Conservation (phyloP, 306 rosid species). For the Castanospermum australe region DNA sequence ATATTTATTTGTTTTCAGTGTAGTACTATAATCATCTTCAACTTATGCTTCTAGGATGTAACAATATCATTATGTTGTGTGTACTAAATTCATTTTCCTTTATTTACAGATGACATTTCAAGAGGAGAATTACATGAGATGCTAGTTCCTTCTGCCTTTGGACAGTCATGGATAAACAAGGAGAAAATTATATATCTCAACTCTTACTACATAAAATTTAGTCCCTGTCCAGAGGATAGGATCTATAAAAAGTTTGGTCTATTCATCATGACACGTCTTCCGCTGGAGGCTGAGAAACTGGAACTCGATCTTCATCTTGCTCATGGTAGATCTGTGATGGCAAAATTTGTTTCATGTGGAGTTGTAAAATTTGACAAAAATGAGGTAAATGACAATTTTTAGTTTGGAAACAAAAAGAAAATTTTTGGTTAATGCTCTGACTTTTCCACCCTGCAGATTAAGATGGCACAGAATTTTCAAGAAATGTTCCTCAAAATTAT, state of each 20-base stretch:
- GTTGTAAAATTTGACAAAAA: conserved; percentile 56
- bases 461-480: conserved; percentile 80
- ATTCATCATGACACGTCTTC: conserved; percentile 65
- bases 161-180: conserved; percentile 49
- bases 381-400: conserved; percentile 53
- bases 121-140: conserved; percentile 78
- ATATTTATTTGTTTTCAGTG: not conserved
- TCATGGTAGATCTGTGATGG: conserved; percentile 78
- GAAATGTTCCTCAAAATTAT: conserved; percentile 88
- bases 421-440: conserved; percentile 10
- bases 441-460: conserved; percentile 53
- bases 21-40: not conserved
- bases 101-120: conserved; percentile 49
- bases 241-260: conserved; percentile 74
- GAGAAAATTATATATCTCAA: conserved; percentile 42
- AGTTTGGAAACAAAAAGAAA: not conserved
- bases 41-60: not conserved
- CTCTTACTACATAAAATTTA: conserved; percentile 68
- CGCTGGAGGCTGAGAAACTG: conserved; percentile 78
- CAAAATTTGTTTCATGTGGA: conserved; percentile 69
- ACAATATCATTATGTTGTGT: not conserved
- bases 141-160: conserved; percentile 68
- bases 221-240: conserved; percentile 75
- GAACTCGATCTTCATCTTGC: conserved; percentile 89
- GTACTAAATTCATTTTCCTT: conserved; percentile 21